Percentiles rank a stretch among this genome's conserved stretches.
Evolutionary conservation across 1,284 basidiomycete species (phyloP).

Genomic region (Takashimella tepidaria): DNA sequence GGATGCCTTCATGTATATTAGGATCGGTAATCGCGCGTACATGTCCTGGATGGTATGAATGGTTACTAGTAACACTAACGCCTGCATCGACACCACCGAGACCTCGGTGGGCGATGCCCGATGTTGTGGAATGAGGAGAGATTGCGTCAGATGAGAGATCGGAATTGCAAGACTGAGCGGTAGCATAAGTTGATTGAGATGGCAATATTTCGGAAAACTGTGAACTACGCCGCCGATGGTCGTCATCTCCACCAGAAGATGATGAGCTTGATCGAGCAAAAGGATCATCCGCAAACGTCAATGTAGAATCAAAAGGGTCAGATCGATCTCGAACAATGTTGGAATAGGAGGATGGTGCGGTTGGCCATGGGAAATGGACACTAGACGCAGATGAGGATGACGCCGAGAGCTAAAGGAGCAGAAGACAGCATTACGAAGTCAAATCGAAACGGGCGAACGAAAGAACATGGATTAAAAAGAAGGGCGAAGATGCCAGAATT

Average conservation of each 20-base stretch:
- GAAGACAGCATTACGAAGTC: no score
- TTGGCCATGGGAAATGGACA: conserved; percentile 27
- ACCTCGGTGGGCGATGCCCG: not conserved
- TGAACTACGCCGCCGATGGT: conserved; percentile 3
- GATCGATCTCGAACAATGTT: conserved; percentile 6
- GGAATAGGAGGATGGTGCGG: not conserved
- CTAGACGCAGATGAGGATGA: conserved; percentile 34
- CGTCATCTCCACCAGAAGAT: conserved; percentile 15
- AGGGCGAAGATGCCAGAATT: no score
- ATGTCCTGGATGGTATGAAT: not conserved
- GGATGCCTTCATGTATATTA: not conserved
- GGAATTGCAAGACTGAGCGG: not conserved
- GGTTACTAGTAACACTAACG: no score
- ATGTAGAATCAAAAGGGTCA: conserved; percentile 36
- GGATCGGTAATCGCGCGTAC: not conserved
- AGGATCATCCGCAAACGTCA: conserved; percentile 35
- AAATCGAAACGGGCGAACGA: no score
- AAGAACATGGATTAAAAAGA: no score
- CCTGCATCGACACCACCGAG: not conserved
- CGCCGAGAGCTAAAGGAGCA: conserved; percentile 24
- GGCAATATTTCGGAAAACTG: not conserved
- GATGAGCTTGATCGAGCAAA: conserved; percentile 20
- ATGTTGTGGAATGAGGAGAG: not conserved
- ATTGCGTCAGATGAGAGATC: not conserved
- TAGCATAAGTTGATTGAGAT: not conserved